These are phyloP conservation scores for Phytophthora nicotianae DNA, from an alignment of 352 stramenopile genomes.

Conservation along the genomic window DNA sequence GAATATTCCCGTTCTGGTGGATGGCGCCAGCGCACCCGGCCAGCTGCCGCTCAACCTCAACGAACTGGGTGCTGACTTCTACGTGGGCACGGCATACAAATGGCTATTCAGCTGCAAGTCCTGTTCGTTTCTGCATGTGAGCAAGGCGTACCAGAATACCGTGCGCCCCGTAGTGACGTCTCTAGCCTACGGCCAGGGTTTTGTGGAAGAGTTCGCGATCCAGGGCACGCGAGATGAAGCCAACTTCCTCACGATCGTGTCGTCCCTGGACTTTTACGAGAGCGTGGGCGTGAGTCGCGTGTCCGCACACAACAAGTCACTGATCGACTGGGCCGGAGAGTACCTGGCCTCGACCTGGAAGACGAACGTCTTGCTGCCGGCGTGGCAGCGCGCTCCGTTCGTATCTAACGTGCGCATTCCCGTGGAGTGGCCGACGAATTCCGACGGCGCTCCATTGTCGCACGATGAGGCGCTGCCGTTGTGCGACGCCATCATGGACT, in stretches of 20 bases:
- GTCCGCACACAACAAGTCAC: conserved; percentile 80
- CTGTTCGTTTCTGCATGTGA: conserved; percentile 86
- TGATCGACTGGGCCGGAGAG: conserved; percentile 84
- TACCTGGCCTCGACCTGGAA: conserved; percentile 78
- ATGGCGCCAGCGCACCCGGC: conserved; percentile 76
- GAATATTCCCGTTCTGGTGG: conserved; percentile 80
- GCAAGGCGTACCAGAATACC: conserved; percentile 75
- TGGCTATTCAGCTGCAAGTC: conserved; percentile 89
- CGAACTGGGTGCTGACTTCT: conserved; percentile 76
- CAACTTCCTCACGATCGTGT: conserved; percentile 84
- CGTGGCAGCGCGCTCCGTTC: conserved; percentile 84
- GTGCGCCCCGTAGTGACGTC: conserved; percentile 84
- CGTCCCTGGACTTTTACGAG: conserved; percentile 85
- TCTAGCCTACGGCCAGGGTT: conserved; percentile 79
- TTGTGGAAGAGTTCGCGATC: conserved; percentile 85
- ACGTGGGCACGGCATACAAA: conserved; percentile 86
- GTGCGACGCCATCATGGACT: conserved; percentile 83
- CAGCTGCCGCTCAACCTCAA: conserved; percentile 77
- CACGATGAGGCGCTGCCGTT: conserved; percentile 65
- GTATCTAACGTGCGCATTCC: conserved; percentile 82
- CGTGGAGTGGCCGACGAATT: conserved; percentile 60
- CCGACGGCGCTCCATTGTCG: conserved; percentile 51
- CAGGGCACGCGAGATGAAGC: conserved; percentile 84
- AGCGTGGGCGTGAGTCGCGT: conserved; percentile 77
- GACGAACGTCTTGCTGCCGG: conserved; percentile 70